These are phyloP conservation scores for Mycena amicta DNA, from an alignment of 768 basidiomycete genomes.

Conservation along the genomic window DNA sequence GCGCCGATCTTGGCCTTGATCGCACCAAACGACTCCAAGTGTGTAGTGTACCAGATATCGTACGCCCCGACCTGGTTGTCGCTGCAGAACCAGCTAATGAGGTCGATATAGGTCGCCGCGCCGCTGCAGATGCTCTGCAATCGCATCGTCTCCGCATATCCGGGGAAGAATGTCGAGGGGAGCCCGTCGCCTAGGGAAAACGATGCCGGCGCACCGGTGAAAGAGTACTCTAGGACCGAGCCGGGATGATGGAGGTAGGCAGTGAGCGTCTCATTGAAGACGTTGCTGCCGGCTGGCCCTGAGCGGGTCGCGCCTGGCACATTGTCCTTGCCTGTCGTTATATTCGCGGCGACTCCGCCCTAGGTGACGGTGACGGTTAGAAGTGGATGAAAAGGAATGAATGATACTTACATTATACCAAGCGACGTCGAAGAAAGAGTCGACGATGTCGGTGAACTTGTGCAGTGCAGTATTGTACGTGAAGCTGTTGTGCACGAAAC, in stretches of 20 bases:
- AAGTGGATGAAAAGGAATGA: not conserved
- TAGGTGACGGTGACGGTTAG: not conserved
- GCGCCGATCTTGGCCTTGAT: constrained; percentile 1
- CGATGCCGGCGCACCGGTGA: not conserved
- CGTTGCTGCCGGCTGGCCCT: not conserved
- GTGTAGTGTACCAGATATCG: not conserved
- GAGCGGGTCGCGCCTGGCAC: constrained; percentile 18
- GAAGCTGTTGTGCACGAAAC: constrained; percentile 17
- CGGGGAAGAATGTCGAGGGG: not conserved
- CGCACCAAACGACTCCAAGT: not conserved
- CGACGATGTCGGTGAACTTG: constrained; percentile 8
- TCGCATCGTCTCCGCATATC: constrained; percentile 14
- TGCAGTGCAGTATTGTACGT: constrained; percentile 10
- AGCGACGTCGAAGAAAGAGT: constrained; percentile 12
- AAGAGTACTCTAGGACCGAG: not conserved
- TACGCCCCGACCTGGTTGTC: not conserved
- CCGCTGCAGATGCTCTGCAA: constrained; percentile 19
- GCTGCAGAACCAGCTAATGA: constrained; percentile 5
- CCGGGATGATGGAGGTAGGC: not conserved
- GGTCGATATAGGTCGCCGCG: constrained; percentile 17
- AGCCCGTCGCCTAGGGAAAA: not conserved
- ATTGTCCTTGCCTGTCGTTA: constrained; percentile 15
- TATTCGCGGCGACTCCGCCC: not conserved
- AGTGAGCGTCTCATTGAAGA: constrained; percentile 12
- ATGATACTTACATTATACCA: constrained; percentile 14